A percentile compares a stretch with the other conserved stretches of the same genome.
These are phyloP conservation scores for Ceratocystis eucalypticola DNA, from an alignment of 2,329 filamentous ascomycete genomes.

Conservation along the genomic window DNA sequence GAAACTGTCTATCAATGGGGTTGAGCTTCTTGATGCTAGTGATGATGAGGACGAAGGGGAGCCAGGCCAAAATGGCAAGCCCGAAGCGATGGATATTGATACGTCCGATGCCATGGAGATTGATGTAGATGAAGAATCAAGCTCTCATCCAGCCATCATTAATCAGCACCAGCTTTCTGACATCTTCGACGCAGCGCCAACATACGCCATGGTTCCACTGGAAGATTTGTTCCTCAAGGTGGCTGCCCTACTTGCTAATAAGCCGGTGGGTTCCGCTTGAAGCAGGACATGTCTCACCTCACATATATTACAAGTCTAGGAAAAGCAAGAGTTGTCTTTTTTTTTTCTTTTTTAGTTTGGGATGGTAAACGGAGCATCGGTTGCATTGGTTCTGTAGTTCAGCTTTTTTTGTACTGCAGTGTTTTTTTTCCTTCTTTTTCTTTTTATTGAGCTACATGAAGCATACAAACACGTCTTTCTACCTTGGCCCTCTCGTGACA, in stretches of 20 bases:
- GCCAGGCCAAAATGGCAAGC: neutral
- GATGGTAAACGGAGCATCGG: slow-evolving; percentile 14
- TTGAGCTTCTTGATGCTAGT: slow-evolving; percentile 29
- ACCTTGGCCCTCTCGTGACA: neutral
- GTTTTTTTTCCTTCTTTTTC: neutral
- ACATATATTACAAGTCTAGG: slow-evolving; percentile 1
- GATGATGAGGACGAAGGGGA: slow-evolving; percentile 30
- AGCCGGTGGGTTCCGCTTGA: slow-evolving; percentile 8
- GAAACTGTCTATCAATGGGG: slow-evolving; percentile 22
- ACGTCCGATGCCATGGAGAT: slow-evolving; percentile 31
- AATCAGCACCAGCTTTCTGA: slow-evolving; percentile 53
- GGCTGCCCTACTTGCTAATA: slow-evolving; percentile 34
- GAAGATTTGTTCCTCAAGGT: slow-evolving; percentile 67
- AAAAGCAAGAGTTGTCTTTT: slow-evolving; percentile 10
- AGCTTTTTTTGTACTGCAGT: slow-evolving; percentile 2
- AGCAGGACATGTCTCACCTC: neutral
- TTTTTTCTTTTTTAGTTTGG: slow-evolving; percentile 10
- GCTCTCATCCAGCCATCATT: slow-evolving; percentile 46
- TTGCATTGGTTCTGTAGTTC: slow-evolving; percentile 8
- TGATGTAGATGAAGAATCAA: slow-evolving; percentile 34
- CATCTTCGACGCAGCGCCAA: slow-evolving; percentile 56
- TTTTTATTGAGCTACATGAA: slow-evolving; percentile 11
- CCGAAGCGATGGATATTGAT: slow-evolving; percentile 20
- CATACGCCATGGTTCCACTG: slow-evolving; percentile 56
- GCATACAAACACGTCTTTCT: neutral